phyloP scores from a whole-genome alignment of 164 flowering plant species.

The Aristolochia fimbriata region DNA sequence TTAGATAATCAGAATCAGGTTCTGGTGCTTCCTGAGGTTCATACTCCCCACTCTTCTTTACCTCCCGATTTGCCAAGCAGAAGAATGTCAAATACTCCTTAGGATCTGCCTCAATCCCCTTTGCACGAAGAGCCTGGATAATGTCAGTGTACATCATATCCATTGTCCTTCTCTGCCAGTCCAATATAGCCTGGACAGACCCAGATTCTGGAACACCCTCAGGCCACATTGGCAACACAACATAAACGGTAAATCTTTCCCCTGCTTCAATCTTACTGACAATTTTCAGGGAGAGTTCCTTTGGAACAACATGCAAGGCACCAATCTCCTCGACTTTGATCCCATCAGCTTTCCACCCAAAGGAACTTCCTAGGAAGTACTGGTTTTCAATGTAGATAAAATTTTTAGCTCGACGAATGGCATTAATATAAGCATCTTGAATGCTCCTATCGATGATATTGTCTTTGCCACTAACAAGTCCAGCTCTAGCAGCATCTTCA shows the following conservation, averaged over 20 bases:
- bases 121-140: slow-evolving; percentile 29
- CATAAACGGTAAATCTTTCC: slow-evolving; percentile 48
- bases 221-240: slow-evolving; percentile 77
- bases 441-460: slow-evolving; percentile 60
- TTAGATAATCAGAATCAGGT: slow-evolving; percentile 31
- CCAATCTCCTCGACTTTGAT: slow-evolving; percentile 37
- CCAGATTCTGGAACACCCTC: slow-evolving; percentile 54
- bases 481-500: slow-evolving; percentile 48
- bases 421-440: slow-evolving; percentile 72
- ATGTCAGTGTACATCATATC: slow-evolving; percentile 71
- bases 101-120: slow-evolving; percentile 38
- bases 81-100: slow-evolving; percentile 55
- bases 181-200: slow-evolving; percentile 54
- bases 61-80: slow-evolving; percentile 60
- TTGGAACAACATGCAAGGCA: slow-evolving; percentile 51
- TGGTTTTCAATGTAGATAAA: slow-evolving; percentile 73
- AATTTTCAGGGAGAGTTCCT: slow-evolving; percentile 57
- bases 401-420: slow-evolving; percentile 63
- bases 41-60: slow-evolving; percentile 35
- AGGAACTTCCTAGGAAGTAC: slow-evolving; percentile 73
- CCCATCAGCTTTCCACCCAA: slow-evolving; percentile 34
- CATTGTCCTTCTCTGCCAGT: slow-evolving; percentile 68
- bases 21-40: slow-evolving; percentile 45
- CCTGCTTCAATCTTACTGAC: slow-evolving; percentile 61
- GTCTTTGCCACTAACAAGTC: slow-evolving; percentile 61